A percentile compares a stretch with the other conserved stretches of the same genome.
These are phyloP conservation scores for Lavandula angustifolia DNA, from an alignment of 257 asterid genomes.

Conservation along the genomic window DNA sequence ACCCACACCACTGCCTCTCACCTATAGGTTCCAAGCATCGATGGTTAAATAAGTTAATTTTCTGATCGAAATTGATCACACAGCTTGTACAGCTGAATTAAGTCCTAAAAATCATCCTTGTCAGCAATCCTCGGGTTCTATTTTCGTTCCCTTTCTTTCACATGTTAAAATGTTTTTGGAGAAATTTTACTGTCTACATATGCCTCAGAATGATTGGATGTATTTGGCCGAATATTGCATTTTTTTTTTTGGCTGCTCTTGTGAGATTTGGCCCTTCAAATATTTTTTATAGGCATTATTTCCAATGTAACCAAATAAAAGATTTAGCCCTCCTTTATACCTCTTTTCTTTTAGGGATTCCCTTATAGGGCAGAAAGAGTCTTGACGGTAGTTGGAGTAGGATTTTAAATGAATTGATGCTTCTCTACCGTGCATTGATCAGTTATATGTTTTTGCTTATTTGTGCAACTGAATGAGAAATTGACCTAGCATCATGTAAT, in stretches of 20 bases:
- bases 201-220: slow-evolving; percentile 2
- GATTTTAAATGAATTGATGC: slow-evolving; percentile 12
- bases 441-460: background rate
- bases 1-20: slow-evolving; percentile 1
- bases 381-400: slow-evolving; percentile 7
- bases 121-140: background rate
- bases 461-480: slow-evolving; percentile 13
- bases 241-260: slow-evolving; percentile 6
- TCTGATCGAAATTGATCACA: background rate
- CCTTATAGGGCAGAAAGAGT: slow-evolving; percentile 8
- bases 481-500: background rate
- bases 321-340: slow-evolving; percentile 5
- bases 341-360: background rate
- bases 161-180: background rate
- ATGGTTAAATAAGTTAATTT: background rate
- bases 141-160: background rate
- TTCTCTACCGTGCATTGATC: slow-evolving; percentile 2
- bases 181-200: background rate
- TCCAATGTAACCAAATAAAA: background rate
- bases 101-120: background rate
- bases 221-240: background rate
- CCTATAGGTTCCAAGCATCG: background rate
- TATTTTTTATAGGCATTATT: background rate
- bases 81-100: slow-evolving; percentile 10
- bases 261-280: slow-evolving; percentile 5